Conservation (phyloP, 1,139 yeast genomes). For the Kodamaea fungicola region DNA sequence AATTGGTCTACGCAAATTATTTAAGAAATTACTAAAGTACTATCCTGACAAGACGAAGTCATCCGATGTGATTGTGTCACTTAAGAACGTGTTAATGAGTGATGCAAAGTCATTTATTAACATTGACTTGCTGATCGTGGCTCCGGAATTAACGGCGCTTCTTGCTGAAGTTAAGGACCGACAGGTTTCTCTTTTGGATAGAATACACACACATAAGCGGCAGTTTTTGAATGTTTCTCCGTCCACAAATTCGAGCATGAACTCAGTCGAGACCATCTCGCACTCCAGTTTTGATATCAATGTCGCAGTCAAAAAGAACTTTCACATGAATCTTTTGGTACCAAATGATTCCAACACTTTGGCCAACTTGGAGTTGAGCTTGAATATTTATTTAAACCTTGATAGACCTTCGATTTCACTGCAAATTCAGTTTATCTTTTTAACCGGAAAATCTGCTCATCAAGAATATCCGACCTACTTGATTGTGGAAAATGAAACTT, state of each 20-base stretch:
- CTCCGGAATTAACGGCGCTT: constrained; percentile 55
- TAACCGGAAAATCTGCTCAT: constrained; percentile 10
- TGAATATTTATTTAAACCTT: constrained; percentile 35
- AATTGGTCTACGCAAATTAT: constrained; percentile 74
- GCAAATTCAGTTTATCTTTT: constrained; percentile 12
- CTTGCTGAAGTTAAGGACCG: constrained; percentile 10
- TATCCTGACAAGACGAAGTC: constrained; percentile 36
- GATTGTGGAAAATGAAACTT: constrained; percentile 25
- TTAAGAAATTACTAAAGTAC: constrained; percentile 76
- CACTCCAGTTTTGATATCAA: constrained; percentile 31
- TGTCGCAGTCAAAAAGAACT: constrained; percentile 36
- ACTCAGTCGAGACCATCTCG: background rate
- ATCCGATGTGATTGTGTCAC: constrained; percentile 35
- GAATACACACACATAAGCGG: constrained; percentile 7
- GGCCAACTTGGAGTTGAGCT: constrained; percentile 34
- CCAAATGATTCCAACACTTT: constrained; percentile 34
- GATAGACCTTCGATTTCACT: constrained; percentile 10
- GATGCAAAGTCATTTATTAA: constrained; percentile 57
- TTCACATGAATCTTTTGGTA: constrained; percentile 31
- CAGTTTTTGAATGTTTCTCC: constrained; percentile 1
- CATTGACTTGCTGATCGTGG: constrained; percentile 61
- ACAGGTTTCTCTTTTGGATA: constrained; percentile 10
- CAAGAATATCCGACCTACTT: constrained; percentile 32
- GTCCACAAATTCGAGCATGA: background rate
- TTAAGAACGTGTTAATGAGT: constrained; percentile 33